These are phyloP conservation scores for Scheffersomyces lignosus DNA, from an alignment of 805 yeast species.

Conservation along the genomic window DNA sequence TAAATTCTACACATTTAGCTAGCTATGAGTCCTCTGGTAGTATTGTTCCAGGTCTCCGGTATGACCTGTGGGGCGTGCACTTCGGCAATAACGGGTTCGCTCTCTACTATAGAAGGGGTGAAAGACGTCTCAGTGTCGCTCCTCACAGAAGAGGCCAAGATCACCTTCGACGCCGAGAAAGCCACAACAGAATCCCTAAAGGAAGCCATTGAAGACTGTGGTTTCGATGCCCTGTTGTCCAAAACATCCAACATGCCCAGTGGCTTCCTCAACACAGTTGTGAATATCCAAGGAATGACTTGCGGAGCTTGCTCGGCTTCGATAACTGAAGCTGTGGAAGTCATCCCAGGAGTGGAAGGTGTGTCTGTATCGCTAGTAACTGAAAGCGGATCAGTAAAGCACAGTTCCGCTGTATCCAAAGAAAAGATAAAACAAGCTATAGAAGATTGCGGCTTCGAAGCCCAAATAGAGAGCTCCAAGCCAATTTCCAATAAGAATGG, in stretches of 20 bases:
- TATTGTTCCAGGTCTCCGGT: constrained; percentile 13
- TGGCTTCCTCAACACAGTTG: constrained; percentile 1
- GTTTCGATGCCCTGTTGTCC: constrained; percentile 51
- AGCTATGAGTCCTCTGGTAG: constrained; percentile 4
- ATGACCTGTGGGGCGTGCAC: constrained; percentile 30
- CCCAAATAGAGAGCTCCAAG: constrained; percentile 6
- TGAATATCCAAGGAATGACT: constrained; percentile 74
- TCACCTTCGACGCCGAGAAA: constrained; percentile 13
- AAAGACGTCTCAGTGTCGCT: constrained; percentile 20
- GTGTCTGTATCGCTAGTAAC: constrained; percentile 74
- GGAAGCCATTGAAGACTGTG: constrained; percentile 43
- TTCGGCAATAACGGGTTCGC: constrained; percentile 21
- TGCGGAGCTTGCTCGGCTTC: constrained; percentile 83
- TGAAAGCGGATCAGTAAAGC: constrained; percentile 65
- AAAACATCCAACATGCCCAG: not conserved
- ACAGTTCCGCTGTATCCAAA: constrained; percentile 32
- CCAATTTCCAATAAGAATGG: not conserved
- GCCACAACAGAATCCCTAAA: constrained; percentile 4
- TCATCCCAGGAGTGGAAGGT: constrained; percentile 48
- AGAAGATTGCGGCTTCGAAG: constrained; percentile 56
- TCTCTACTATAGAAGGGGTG: constrained; percentile 15
- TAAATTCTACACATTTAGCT: too few relatives aligned
- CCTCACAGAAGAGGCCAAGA: constrained; percentile 28
- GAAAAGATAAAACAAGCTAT: constrained; percentile 51
- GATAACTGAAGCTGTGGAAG: constrained; percentile 54